Conservation (phyloP, 1,284 basidiomycete species). For the Vanrija sp. region DNA sequence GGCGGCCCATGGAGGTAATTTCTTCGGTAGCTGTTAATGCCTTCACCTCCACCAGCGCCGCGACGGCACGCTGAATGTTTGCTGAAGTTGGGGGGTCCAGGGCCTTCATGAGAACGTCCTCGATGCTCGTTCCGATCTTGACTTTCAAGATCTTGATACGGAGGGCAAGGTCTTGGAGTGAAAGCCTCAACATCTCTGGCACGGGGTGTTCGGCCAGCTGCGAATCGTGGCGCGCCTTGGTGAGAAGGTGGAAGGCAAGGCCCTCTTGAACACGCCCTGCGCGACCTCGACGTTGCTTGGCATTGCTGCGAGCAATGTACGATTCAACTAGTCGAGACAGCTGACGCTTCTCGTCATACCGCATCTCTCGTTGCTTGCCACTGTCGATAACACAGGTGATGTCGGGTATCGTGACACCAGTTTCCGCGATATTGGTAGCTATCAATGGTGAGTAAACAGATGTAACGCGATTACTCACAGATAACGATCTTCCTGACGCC, state of each 20-base stretch:
- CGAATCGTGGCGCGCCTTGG: conserved; percentile 76
- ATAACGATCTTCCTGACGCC: conserved; percentile 86
- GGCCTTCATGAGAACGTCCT: conserved; percentile 81
- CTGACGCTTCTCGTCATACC: conserved; percentile 96
- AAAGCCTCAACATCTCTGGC: conserved; percentile 93
- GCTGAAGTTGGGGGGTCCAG: conserved; percentile 82
- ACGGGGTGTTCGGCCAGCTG: conserved; percentile 82
- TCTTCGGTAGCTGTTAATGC: conserved; percentile 80
- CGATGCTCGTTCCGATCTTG: conserved; percentile 79
- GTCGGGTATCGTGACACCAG: conserved; percentile 96
- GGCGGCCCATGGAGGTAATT: conserved; percentile 89
- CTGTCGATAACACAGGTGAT: conserved; percentile 96
- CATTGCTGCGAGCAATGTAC: conserved; percentile 90
- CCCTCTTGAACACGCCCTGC: conserved; percentile 89
- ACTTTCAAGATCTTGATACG: conserved; percentile 97
- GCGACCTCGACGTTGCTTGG: conserved; percentile 83
- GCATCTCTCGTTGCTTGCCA: conserved; percentile 89
- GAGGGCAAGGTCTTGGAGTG: conserved; percentile 88
- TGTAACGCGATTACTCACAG: conserved; percentile 52
- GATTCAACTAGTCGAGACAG: conserved; percentile 89
- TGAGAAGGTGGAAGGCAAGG: conserved; percentile 94
- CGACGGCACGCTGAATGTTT: conserved; percentile 89
- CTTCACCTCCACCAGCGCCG: conserved; percentile 81
- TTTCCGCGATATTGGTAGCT: conserved; percentile 74
- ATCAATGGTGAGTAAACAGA: neutral